Evolutionary conservation across 73 alveolate species (phyloP).

Genomic region (Symbiodinium natans): DNA sequence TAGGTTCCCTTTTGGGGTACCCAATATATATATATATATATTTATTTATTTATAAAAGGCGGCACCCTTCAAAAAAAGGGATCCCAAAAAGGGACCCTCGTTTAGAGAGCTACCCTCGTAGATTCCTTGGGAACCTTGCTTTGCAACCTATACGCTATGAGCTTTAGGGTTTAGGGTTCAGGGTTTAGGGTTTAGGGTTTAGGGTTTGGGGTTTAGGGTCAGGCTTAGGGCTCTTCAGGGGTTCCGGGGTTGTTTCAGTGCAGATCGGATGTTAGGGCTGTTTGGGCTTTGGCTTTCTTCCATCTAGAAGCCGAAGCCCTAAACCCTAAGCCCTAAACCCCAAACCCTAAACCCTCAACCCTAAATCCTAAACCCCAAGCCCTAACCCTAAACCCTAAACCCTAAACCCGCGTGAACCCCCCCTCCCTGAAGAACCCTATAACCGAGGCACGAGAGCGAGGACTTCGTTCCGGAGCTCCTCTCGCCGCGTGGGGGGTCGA

Average conservation of each 20-base stretch:
- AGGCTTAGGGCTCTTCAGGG: too few relatives aligned
- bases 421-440: background rate
- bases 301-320: background rate
- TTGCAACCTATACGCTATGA: too few relatives aligned
- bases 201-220: background rate
- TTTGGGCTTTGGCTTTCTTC: background rate
- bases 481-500: background rate
- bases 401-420: background rate
- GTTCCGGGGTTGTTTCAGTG: too few relatives aligned
- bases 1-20: too few relatives aligned
- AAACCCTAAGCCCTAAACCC: background rate
- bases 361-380: background rate
- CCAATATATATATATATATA: too few relatives aligned
- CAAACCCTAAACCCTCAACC: background rate
- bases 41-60: too few relatives aligned
- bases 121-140: too few relatives aligned
- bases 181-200: background rate
- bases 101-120: too few relatives aligned
- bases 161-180: too few relatives aligned
- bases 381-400: background rate
- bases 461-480: slow-evolving; percentile 13
- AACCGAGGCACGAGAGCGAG: background rate
- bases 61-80: too few relatives aligned
- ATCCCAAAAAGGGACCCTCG: too few relatives aligned
- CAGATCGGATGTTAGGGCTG: too few relatives aligned